Conservation (phyloP, 257 asterid genomes). For the Apocynum venetum region DNA sequence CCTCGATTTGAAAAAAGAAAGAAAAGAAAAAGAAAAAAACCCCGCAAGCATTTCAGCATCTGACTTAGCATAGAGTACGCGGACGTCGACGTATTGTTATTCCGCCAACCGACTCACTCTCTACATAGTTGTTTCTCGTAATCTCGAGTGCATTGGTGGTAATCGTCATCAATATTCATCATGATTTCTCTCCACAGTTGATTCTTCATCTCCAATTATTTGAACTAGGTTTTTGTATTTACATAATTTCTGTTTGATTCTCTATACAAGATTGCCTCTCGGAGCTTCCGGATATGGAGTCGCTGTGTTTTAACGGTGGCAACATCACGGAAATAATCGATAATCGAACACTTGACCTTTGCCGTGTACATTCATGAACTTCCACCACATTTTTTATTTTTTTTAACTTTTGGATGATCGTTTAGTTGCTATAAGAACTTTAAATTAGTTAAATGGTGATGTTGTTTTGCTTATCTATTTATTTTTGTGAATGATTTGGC, state of each 20-base stretch:
- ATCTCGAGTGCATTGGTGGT: neutral
- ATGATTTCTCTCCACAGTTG: neutral
- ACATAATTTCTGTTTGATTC: neutral
- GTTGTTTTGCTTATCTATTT: neutral
- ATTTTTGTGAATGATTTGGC: neutral
- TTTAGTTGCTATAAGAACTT: neutral
- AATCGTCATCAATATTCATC: neutral
- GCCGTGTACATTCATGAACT: constrained; percentile 23
- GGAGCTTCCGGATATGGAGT: constrained; percentile 34
- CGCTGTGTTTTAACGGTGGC: constrained; percentile 70
- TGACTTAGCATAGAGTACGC: neutral
- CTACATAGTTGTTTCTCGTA: neutral
- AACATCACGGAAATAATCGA: constrained; percentile 72
- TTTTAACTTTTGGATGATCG: constrained; percentile 14
- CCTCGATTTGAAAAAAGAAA: too few relatives aligned
- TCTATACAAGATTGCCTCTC: neutral
- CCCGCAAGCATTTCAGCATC: neutral
- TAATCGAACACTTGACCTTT: constrained; percentile 42
- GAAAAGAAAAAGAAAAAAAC: neutral
- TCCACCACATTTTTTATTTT: neutral
- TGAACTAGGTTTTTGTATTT: constrained; percentile 5
- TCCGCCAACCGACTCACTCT: constrained; percentile 11
- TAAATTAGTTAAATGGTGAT: neutral
- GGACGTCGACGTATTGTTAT: constrained; percentile 12
- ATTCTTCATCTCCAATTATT: neutral